Evolutionary conservation across 495 filamentous ascomycete species (phyloP), one percentile per base, ranked within the genome.

Genomic region (Aspergillus steynii): DNA sequence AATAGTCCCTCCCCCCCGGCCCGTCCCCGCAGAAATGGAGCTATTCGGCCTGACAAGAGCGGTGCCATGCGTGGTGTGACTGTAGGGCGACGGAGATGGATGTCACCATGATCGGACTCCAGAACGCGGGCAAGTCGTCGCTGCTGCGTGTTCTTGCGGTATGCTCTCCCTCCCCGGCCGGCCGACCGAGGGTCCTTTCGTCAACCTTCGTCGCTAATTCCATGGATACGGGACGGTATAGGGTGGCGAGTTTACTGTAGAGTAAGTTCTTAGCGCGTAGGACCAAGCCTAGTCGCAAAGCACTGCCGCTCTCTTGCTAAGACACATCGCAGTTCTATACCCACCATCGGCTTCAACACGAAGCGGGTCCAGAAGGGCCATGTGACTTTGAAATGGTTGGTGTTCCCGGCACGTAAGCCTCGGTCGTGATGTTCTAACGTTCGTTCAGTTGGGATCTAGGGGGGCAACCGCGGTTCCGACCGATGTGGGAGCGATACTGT

Each of bases 401-500:
- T 72, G 3, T 46, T 55, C 50, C 9, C 20, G 10, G 32, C 26
- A 12, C 37, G 42, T 15, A 3, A 15, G 37, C 20, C 25, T 5
- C 20, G n/a, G 25, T 31, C 28, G 42, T 15, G 46, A 28, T 28
- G 55, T 56, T 63, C 71, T 69, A 65, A 75, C 58, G 45, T 42
- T 32, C 42, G 55, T 54, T 42, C 62, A 90, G 89, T 73, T 99
- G 95, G 95, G 95, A 99, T 81, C 83, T 99, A 64, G 95, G 95
- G 61, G 95, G 95, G 29, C 95, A 99, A 80, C 94, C 94, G 68
- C 86, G 95, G 64, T 99, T 98, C 78, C 90, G 95, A 64, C 89
- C 92, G 61, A 99, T 99, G 95, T 99, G 95, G 95, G 95, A 98
- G 82, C 83, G 95, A 67, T 99, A 99, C 76, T 99, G 95, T 79